Percentiles rank a stretch among this genome's conserved stretches.
Evolutionary conservation across 2,329 filamentous ascomycete genomes (phyloP).

Genomic region (Hysterium pulicare): DNA sequence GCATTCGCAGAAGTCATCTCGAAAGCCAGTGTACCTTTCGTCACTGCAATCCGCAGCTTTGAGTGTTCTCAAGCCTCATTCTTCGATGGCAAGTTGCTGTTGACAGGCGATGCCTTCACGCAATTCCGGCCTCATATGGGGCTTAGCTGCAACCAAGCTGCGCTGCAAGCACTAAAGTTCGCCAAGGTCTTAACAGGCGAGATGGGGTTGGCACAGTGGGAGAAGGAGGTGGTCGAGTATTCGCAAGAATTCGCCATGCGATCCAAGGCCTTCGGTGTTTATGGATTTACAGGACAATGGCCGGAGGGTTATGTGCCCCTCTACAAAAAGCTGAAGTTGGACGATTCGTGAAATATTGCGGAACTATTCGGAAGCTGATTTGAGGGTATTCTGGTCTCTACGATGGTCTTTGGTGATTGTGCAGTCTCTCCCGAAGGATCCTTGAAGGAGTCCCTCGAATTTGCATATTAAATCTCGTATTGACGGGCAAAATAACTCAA

Average conservation of each 20-base stretch:
- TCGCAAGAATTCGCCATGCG: background rate
- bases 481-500: no score
- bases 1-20: slow-evolving; percentile 38
- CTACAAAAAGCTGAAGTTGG: no score
- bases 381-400: no score
- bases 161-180: slow-evolving; percentile 37
- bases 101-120: slow-evolving; percentile 45
- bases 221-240: slow-evolving; percentile 17
- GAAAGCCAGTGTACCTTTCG: slow-evolving; percentile 36
- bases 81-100: slow-evolving; percentile 37
- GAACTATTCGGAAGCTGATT: no score
- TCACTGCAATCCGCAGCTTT: slow-evolving; percentile 43
- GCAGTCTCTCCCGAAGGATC: no score
- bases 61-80: slow-evolving; percentile 32
- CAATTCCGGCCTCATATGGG: slow-evolving; percentile 44
- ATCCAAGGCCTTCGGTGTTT: background rate
- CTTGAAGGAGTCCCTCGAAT: no score
- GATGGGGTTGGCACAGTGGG: slow-evolving; percentile 28
- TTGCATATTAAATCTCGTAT: no score
- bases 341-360: no score
- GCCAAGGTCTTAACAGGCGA: slow-evolving; percentile 33
- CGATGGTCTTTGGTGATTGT: no score
- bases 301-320: background rate
- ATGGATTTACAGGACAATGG: background rate
- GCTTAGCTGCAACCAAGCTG: slow-evolving; percentile 43